phyloP scores from a whole-genome alignment of 768 basidiomycete genomes.

The Podaxis sp. region DNA sequence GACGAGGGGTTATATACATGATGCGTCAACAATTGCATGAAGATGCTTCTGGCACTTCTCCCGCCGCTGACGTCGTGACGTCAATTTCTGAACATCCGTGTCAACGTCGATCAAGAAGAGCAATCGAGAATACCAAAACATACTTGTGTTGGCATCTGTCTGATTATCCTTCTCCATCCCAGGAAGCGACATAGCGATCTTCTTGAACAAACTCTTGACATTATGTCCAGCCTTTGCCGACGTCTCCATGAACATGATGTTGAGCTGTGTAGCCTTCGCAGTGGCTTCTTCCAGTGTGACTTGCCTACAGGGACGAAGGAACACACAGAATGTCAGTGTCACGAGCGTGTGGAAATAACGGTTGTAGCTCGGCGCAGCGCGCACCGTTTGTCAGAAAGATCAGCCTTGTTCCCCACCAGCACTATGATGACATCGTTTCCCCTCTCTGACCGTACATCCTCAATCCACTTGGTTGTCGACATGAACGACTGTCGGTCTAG shows the following conservation, averaged over 20 bases:
- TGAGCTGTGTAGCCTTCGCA: conserved; percentile 83
- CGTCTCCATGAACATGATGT: conserved; percentile 99
- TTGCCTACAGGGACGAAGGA: conserved; percentile 59
- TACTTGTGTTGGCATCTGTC: conserved; percentile 56
- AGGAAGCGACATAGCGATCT: conserved; percentile 97
- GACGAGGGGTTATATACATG: conserved; percentile 12
- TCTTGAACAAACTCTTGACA: conserved; percentile 98
- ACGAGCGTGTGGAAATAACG: not conserved
- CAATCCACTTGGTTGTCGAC: conserved; percentile 99
- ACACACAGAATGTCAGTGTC: conserved; percentile 4
- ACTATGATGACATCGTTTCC: conserved; percentile 99
- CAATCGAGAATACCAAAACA: conserved; percentile 21
- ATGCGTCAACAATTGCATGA: conserved; percentile 71
- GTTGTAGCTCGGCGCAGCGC: conserved; percentile 25
- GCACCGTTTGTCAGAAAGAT: conserved; percentile 96
- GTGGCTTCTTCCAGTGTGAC: conserved; percentile 99
- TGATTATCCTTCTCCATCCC: conserved; percentile 89
- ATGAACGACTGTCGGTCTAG: conserved; percentile 96
- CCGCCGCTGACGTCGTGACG: conserved; percentile 70
- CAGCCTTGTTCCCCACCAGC: conserved; percentile 98
- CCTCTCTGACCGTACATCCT: conserved; percentile 96
- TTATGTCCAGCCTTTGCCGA: conserved; percentile 99
- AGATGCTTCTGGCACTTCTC: conserved; percentile 83
- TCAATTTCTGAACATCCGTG: conserved; percentile 72
- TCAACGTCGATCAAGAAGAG: conserved; percentile 4